Evolutionary conservation across 2,329 filamentous ascomycete genomes (phyloP), one percentile per base, ranked within the genome.

Genomic region (Penicillium sp.): DNA sequence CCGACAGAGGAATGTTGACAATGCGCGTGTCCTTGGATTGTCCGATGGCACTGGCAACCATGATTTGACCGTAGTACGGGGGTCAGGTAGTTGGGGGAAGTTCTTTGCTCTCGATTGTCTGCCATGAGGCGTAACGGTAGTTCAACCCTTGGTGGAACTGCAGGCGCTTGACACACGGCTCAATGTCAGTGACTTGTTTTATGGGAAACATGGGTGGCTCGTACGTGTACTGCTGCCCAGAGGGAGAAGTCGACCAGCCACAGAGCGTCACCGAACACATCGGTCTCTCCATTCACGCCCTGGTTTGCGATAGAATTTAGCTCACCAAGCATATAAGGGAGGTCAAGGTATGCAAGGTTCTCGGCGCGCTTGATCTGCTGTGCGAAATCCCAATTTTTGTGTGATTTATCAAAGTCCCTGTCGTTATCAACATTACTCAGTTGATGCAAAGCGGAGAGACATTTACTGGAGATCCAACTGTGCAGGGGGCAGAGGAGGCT

Each of bases 101-200:
- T 3, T 54, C 58, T 15, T 64, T 57, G 29, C 51, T 61, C 10
- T 39, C 6, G 9, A 66, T 58, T 5, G 64, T 60, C 21, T 66
- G 60, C 63, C 63, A 66, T 2, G 61, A 66, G 8, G 55, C 56
- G n/a, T 66, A 65, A 17, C 63, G 58, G 38, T 65, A 66, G 48
- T 64, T 52, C 1, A 58, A 43, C 15, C 63, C 64, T 56, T 64
- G 61, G 41, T 66, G 61, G 6, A 65, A 62, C 19, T 66, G 45
- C 9, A 66, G 49, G 7, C 61, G 61, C 12, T 60, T 58, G 12
- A 62, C 60, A 31, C 54, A 55, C 61, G 64, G 49, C 15, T 25
- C 9, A 17, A 41, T 31, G 7, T 47, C 6, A 42, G 44, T 23
- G 8, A 0, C n/a, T 27, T 25, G 21, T 13, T 15, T 4, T 19